Evolutionary conservation across 2,329 filamentous ascomycete species (phyloP), one percentile per base, ranked within the genome.

Genomic region (Penicillium italicum): DNA sequence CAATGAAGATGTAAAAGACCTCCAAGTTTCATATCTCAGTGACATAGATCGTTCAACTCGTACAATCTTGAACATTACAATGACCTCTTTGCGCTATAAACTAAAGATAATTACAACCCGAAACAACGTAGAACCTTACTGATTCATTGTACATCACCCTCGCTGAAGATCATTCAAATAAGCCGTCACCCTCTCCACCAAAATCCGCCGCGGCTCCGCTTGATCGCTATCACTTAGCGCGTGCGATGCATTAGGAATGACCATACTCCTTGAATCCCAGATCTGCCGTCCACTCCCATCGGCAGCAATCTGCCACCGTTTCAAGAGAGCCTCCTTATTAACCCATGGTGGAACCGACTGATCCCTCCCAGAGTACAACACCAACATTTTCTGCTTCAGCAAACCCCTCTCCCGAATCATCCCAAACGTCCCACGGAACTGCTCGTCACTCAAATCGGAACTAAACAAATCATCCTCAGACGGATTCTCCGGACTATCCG

Each of bases 391-490:
- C 18, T 67, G 62, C 34, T 63, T 72, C 43, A 77, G 53, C 18
- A 78, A 47, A 0, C 72, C 72, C 12, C 67, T 60, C 14, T 61
- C 38, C 4, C 64, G 59, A 26, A 79, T 66, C 63, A 67, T 76
- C 4, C 85, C 81, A 80, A 92, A 96, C 7, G 86, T 86, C 7
- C 67, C 67, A n/a, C 73, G 68, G 4, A 91, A 75, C n/a, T 78
- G 76, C 22, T 81, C 78, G 41, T 83, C 80, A 0, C 77, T 71
- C 8, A 94, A 74, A 66, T 93, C 88, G 2, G 84, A 86, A 10
- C 88, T 91, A 75, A 95, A 96, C 67, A 88, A 90, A 69, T 96
- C 91, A 67, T 96, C 91, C 55, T 90, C 88, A 4, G 86, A 89
- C 2, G 84, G 78, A 50, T 79, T 74, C 41, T 78, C 76, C 1